phyloP scores from a whole-genome alignment of 1,284 basidiomycete genomes.

The Moniliophthora roreri region DNA sequence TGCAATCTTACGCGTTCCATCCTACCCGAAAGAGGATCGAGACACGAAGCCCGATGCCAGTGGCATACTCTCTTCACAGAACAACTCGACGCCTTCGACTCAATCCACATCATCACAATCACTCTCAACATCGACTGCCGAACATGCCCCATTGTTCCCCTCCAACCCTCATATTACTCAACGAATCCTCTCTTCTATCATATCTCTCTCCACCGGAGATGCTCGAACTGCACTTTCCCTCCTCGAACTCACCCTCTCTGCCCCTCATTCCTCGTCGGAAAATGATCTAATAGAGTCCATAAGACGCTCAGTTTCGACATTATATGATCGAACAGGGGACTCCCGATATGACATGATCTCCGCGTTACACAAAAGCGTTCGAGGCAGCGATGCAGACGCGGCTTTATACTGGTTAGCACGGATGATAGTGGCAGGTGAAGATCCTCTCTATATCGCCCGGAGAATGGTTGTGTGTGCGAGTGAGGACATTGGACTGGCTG shows the following conservation, averaged over 20 bases:
- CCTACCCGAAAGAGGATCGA: conserved; percentile 8
- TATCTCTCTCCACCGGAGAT: conserved; percentile 64
- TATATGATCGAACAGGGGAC: conserved; percentile 78
- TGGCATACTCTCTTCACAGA: conserved; percentile 11
- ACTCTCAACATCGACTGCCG: conserved; percentile 11
- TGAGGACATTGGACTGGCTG: conserved; percentile 85
- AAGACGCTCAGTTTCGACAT: conserved; percentile 54
- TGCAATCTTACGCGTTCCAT: conserved; percentile 44
- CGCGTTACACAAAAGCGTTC: conserved; percentile 84
- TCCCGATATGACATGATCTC: conserved; percentile 86
- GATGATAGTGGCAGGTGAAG: conserved; percentile 86
- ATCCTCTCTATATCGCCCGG: conserved; percentile 83
- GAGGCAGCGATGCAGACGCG: conserved; percentile 78
- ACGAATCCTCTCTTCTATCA: conserved; percentile 49
- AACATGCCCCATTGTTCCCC: conserved; percentile 23
- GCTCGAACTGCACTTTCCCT: conserved; percentile 70
- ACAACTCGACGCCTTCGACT: conserved; percentile 14
- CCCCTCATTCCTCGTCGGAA: conserved; percentile 39
- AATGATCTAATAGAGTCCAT: conserved; percentile 47
- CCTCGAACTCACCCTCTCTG: conserved; percentile 58
- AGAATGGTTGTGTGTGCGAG: conserved; percentile 83
- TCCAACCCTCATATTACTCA: conserved; percentile 43
- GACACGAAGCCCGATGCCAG: not conserved
- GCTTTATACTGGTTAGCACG: conserved; percentile 90
- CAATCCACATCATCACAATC: no score